phyloP scores from a whole-genome alignment of 768 basidiomycete species.

The Russula brevipes region DNA sequence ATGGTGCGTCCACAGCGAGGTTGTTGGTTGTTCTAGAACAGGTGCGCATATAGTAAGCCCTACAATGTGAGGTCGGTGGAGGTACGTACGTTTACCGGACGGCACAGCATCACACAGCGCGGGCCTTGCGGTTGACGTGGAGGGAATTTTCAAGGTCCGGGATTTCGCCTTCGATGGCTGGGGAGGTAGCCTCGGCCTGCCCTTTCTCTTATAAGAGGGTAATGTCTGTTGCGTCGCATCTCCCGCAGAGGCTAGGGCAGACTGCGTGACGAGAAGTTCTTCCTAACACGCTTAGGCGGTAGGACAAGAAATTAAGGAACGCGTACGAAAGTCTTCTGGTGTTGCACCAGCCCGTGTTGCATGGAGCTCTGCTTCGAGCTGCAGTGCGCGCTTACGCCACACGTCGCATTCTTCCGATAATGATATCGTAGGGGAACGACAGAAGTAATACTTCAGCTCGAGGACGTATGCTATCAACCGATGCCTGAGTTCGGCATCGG shows the following conservation, averaged over 20 bases:
- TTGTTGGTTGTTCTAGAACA: background rate
- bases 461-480: constrained; percentile 10
- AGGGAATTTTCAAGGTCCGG: background rate
- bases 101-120: background rate
- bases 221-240: background rate
- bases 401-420: constrained; percentile 1
- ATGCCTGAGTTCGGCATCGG: background rate
- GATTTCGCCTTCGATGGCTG: background rate
- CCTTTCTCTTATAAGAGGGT: background rate
- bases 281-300: background rate
- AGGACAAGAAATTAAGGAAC: background rate
- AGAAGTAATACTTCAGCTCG: constrained; percentile 6
- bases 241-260: background rate
- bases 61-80: background rate
- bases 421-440: background rate
- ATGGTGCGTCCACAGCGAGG: background rate
- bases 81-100: background rate
- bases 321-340: constrained; percentile 5
- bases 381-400: constrained; percentile 15
- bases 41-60: constrained; percentile 1
- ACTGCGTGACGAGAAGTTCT: background rate
- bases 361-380: constrained; percentile 13
- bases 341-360: background rate
- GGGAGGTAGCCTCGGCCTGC: background rate
- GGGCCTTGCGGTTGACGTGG: background rate